phyloP scores from a whole-genome alignment of 495 filamentous ascomycete species.

The Mycothermus thermophilus region DNA sequence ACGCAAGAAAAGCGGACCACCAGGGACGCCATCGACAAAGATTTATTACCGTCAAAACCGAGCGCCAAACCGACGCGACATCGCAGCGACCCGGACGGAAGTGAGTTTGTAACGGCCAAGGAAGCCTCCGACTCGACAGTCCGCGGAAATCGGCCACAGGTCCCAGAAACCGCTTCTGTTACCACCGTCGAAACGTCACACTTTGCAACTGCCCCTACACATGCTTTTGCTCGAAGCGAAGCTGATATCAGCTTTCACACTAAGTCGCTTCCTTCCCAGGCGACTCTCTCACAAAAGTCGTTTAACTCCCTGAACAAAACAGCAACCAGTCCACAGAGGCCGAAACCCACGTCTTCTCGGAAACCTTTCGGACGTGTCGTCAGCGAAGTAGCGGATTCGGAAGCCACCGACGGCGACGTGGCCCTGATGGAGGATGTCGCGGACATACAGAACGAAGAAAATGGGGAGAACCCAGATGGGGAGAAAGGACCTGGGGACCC shows the following conservation, averaged over 20 bases:
- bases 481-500: not conserved
- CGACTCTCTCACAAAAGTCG: constrained; percentile 27
- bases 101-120: constrained; percentile 8
- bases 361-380: constrained; percentile 13
- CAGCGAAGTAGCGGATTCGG: constrained; percentile 33
- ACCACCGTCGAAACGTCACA: constrained; percentile 8
- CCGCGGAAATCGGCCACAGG: not conserved
- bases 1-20: constrained; percentile 1
- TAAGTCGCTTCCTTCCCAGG: constrained; percentile 7
- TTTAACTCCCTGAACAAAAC: constrained; percentile 26
- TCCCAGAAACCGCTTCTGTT: constrained; percentile 2
- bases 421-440: constrained; percentile 2
- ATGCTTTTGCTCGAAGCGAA: constrained; percentile 12
- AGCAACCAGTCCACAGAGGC: constrained; percentile 6
- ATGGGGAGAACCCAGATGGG: not conserved
- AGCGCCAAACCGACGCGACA: constrained; percentile 6
- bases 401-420: constrained; percentile 16
- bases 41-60: constrained; percentile 13
- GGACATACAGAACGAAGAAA: constrained; percentile 1
- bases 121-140: not conserved
- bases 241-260: constrained; percentile 5
- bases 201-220: constrained; percentile 26
- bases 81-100: constrained; percentile 9
- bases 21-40: constrained; percentile 7
- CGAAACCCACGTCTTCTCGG: not conserved